Conservation (phyloP, 148 eudicot genomes). For the Fagopyrum tataricum region DNA sequence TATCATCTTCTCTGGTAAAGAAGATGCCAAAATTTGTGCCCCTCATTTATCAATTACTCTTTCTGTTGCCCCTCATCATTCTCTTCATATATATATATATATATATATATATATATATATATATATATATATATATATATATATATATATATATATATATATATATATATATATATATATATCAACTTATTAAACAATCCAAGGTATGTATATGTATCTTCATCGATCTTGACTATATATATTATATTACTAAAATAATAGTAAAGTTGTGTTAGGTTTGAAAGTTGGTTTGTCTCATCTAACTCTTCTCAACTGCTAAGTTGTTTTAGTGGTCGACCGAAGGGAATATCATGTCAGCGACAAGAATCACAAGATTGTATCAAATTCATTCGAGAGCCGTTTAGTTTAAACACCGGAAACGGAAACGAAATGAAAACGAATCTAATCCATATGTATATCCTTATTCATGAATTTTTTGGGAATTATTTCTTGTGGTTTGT, state of each 20-base stretch:
- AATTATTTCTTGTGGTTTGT: no score
- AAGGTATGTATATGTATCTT: not conserved
- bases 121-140: no score
- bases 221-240: not conserved
- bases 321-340: not conserved
- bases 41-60: not conserved
- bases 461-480: no score
- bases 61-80: not conserved
- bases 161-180: no score
- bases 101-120: no score
- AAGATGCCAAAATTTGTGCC: slow-evolving; percentile 10
- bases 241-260: not conserved
- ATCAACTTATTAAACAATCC: not conserved
- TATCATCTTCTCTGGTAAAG: not conserved
- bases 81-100: no score
- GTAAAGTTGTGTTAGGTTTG: slow-evolving; percentile 7
- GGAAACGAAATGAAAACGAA: no score
- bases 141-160: no score
- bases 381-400: no score
- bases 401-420: no score
- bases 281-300: slow-evolving; percentile 5
- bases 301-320: not conserved
- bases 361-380: not conserved
- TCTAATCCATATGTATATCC: no score
- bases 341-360: slow-evolving; percentile 1